These are phyloP conservation scores for Alternaria infectoria DNA, from an alignment of 2,329 filamentous ascomycete genomes.

Conservation along the genomic window DNA sequence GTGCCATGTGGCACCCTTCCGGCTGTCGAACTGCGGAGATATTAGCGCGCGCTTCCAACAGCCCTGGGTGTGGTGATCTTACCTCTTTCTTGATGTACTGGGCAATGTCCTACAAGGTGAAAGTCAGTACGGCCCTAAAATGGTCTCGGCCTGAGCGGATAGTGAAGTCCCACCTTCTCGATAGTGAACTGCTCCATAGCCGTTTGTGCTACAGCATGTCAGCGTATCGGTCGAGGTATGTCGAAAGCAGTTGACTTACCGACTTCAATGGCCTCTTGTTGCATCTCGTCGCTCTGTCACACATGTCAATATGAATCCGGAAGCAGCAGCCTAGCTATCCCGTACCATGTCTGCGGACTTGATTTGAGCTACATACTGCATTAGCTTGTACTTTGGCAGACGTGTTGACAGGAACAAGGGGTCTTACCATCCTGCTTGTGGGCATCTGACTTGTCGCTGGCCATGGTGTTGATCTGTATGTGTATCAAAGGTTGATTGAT, in stretches of 20 bases:
- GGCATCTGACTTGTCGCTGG: constrained; percentile 70
- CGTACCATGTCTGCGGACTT: constrained; percentile 98
- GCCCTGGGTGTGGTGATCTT: background rate
- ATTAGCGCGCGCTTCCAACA: constrained; percentile 21
- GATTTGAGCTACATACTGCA: constrained; percentile 74
- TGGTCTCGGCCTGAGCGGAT: background rate
- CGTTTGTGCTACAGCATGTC: constrained; percentile 63
- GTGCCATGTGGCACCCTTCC: constrained; percentile 98
- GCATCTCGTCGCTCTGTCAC: constrained; percentile 90
- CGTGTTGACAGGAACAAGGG: constrained; percentile 16
- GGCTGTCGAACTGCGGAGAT: constrained; percentile 79
- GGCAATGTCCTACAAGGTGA: constrained; percentile 77
- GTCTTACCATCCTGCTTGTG: constrained; percentile 57
- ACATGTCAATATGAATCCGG: constrained; percentile 20
- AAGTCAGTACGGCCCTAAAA: constrained; percentile 8
- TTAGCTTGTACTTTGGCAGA: constrained; percentile 31
- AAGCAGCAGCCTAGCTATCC: background rate
- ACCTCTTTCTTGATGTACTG: constrained; percentile 96
- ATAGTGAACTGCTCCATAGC: constrained; percentile 75
- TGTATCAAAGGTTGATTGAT: background rate
- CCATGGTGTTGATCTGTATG: constrained; percentile 37
- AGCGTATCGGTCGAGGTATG: constrained; percentile 23
- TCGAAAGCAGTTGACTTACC: constrained; percentile 64
- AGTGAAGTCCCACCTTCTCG: constrained; percentile 65
- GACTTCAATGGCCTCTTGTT: constrained; percentile 92